Conservation (phyloP, 768 basidiomycete genomes). For the Trametes cinnabarina region DNA sequence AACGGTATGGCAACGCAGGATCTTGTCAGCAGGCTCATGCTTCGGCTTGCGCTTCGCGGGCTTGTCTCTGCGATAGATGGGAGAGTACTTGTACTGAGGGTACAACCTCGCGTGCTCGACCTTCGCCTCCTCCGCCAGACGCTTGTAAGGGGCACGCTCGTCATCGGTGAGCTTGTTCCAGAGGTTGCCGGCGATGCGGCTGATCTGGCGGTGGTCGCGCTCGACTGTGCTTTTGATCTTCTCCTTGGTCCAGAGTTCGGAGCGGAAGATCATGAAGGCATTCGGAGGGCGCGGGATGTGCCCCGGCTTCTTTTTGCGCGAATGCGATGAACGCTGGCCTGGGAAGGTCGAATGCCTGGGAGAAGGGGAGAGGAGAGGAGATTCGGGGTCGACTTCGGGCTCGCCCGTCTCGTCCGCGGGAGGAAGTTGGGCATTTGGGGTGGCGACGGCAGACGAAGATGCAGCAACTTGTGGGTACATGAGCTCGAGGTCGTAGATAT, state of each 20-base stretch:
- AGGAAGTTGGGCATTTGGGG: constrained; percentile 15
- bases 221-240: constrained; percentile 52
- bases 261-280: constrained; percentile 83
- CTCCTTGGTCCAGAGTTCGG: constrained; percentile 56
- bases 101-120: constrained; percentile 47
- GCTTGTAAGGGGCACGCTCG: constrained; percentile 47
- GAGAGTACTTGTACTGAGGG: constrained; percentile 64
- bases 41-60: constrained; percentile 37
- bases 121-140: constrained; percentile 47
- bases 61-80: constrained; percentile 36
- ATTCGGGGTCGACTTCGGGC: constrained; percentile 5
- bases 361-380: constrained; percentile 10
- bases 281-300: constrained; percentile 76
- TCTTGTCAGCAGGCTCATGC: constrained; percentile 34
- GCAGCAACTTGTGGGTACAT: constrained; percentile 21
- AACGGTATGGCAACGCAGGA: constrained; percentile 39
- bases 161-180: constrained; percentile 58
- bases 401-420: constrained; percentile 6
- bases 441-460: constrained; percentile 8
- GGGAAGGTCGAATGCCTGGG: constrained; percentile 21
- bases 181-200: constrained; percentile 62
- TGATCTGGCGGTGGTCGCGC: constrained; percentile 71
- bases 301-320: constrained; percentile 39
- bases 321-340: constrained; percentile 38
- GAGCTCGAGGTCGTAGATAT: constrained; percentile 26